These are phyloP conservation scores for Tuber brumale DNA, from an alignment of 495 filamentous ascomycete genomes.

Conservation along the genomic window DNA sequence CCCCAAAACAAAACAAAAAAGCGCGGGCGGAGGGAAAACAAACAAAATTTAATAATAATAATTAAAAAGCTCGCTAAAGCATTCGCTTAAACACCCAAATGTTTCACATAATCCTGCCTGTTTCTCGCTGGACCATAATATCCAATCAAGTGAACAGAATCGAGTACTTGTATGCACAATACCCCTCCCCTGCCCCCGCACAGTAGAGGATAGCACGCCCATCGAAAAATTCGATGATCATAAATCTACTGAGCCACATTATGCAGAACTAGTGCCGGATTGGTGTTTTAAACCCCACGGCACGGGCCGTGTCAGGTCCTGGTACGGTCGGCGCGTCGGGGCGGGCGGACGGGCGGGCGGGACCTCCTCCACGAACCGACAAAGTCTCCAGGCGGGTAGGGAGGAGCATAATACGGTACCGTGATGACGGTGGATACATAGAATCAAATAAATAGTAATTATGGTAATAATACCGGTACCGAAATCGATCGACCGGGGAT, in stretches of 20 bases:
- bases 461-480: neutral
- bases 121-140: neutral
- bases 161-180: neutral
- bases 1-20: neutral
- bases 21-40: neutral
- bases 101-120: neutral
- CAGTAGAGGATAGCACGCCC: neutral
- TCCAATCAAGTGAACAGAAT: neutral
- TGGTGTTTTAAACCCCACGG: neutral
- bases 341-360: neutral
- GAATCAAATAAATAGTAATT: neutral
- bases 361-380: neutral
- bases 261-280: neutral
- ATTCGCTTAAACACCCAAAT: neutral
- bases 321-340: neutral
- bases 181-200: neutral
- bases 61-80: neutral
- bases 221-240: neutral
- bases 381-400: neutral
- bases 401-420: neutral
- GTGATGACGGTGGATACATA: neutral
- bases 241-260: neutral
- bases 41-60: neutral
- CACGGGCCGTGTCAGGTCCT: neutral
- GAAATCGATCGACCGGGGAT: neutral